Evolutionary conservation across 192 early-diverging fungal genomes (phyloP), one percentile per base, ranked within the genome.

Genomic region (Entophlyctis helioformis): DNA sequence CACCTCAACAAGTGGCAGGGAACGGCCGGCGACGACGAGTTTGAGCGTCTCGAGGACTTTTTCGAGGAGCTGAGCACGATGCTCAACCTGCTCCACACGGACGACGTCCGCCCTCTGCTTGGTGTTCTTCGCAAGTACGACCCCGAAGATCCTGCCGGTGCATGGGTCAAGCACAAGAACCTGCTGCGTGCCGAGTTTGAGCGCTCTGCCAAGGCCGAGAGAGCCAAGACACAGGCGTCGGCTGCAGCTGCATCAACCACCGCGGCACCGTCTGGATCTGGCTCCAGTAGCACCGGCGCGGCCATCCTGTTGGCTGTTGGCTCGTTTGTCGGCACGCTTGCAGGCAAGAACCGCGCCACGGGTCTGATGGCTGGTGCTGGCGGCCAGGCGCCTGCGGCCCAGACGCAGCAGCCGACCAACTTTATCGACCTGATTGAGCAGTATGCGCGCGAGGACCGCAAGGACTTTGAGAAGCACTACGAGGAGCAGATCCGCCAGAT

Each of bases 1-100:
- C 41, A 79, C 20, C 63, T 89, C 42, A 83, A 87, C 52, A 80
- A 84, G 43, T 99, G 91, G 85, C 69, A 66, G 52, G 92, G 92
- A 20, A 74, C 87, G 44, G 56, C 83, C 0, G 69, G 69, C 25
- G 96, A 96, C 48, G 69, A 68, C 16, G 89, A 84, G 56, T 60
- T 99, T n/a, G n/a, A n/a, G n/a, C n/a, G n/a, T n/a, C n/a, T n/a
- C n/a, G n/a, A n/a, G n/a, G n/a, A n/a, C n/a, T n/a, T n/a, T n/a
- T n/a, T n/a, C n/a, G n/a, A n/a, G n/a, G n/a, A n/a, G n/a, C n/a
- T n/a, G n/a, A n/a, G n/a, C n/a, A n/a, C n/a, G n/a, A n/a, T n/a
- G n/a, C n/a, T n/a, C n/a, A n/a, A n/a, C n/a, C n/a, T n/a, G n/a
- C n/a, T n/a, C n/a, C n/a, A n/a, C n/a, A n/a, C n/a, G n/a, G 36